Conservation (phyloP, 768 basidiomycete genomes). For the Suillus subluteus region DNA sequence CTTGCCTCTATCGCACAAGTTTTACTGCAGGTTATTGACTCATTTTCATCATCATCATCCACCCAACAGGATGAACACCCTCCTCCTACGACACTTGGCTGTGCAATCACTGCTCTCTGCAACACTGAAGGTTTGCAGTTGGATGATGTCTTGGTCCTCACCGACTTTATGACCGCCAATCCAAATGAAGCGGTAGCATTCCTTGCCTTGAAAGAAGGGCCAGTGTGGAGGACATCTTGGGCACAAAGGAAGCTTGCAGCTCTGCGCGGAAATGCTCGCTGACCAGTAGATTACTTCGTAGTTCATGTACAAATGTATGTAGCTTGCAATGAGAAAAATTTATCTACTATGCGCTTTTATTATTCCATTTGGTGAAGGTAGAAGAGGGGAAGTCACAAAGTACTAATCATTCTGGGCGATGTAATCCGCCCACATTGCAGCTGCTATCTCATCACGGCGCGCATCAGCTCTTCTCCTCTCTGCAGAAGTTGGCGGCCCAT, state of each 20-base stretch:
- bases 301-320: too few species aligned
- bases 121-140: neutral
- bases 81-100: neutral
- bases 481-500: neutral
- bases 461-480: neutral
- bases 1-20: too few species aligned
- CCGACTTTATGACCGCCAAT: neutral
- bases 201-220: neutral
- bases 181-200: neutral
- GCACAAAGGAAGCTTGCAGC: neutral
- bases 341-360: too few species aligned
- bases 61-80: neutral
- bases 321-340: too few species aligned
- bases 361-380: too few species aligned
- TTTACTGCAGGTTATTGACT: too few species aligned
- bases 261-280: neutral
- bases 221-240: neutral
- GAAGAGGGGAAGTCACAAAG: too few species aligned
- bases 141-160: neutral
- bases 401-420: too few species aligned
- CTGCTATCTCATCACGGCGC: neutral
- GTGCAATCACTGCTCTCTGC: neutral
- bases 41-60: neutral
- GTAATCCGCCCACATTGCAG: neutral
- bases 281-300: too few species aligned